Conservation (phyloP, 805 yeast genomes). For the Jamesozyma spencerorum region DNA sequence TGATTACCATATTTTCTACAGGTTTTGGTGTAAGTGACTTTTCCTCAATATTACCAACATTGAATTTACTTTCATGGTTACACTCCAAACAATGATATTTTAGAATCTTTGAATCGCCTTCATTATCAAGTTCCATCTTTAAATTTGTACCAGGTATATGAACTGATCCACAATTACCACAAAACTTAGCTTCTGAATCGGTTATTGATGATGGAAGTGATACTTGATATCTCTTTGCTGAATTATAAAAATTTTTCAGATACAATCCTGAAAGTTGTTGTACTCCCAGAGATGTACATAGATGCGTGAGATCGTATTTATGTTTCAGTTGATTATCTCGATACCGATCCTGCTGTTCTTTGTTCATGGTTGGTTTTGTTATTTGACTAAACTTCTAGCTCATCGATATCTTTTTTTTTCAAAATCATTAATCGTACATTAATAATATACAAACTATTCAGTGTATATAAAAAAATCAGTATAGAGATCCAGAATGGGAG, state of each 20-base stretch:
- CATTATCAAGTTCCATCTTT: not conserved
- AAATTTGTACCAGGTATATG: constrained; percentile 27
- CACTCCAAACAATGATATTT: constrained; percentile 27
- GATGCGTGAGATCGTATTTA: constrained; percentile 25
- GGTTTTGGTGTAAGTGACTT: not conserved
- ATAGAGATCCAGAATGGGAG: too few species aligned
- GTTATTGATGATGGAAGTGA: constrained; percentile 16
- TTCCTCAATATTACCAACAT: not conserved
- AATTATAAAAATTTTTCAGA: constrained; percentile 24
- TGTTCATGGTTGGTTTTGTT: constrained; percentile 11
- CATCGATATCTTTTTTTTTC: not conserved
- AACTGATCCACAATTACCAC: constrained; percentile 25
- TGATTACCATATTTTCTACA: constrained; percentile 3
- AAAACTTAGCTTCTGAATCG: constrained; percentile 20
- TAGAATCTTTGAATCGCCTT: constrained; percentile 5
- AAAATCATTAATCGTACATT: constrained; percentile 1
- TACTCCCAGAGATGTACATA: constrained; percentile 14
- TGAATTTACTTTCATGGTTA: constrained; percentile 11
- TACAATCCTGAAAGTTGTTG: constrained; percentile 25
- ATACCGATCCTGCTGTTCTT: constrained; percentile 20
- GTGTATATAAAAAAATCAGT: not conserved
- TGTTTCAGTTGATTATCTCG: constrained; percentile 19
- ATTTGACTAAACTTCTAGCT: not conserved
- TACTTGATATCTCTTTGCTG: constrained; percentile 22
- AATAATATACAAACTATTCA: not conserved